These are phyloP conservation scores for Hsuehochloa calcarea DNA, from an alignment of 176 grass and related monocot genomes.

Conservation along the genomic window DNA sequence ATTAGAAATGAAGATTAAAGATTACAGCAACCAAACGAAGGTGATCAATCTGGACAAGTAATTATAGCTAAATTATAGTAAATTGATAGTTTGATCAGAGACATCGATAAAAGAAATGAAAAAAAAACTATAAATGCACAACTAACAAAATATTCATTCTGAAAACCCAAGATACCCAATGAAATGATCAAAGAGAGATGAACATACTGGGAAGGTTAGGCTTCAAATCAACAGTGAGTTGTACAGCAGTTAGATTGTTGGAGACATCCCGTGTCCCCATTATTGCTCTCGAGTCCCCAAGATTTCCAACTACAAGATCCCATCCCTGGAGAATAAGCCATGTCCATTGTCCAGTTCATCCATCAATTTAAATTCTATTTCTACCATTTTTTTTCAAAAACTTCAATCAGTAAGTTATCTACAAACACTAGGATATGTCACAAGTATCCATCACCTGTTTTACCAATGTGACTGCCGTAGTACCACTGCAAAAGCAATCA, in stretches of 20 bases:
- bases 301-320: conserved; percentile 95
- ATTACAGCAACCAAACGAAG: conserved; percentile 28
- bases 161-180: background rate
- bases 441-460: conserved; percentile 71
- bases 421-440: conserved; percentile 26
- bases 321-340: conserved; percentile 67
- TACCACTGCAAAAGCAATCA: conserved; percentile 98
- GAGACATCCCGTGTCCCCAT: conserved; percentile 73
- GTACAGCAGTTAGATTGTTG: conserved; percentile 89
- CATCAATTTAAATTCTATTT: conserved; percentile 25
- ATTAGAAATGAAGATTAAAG: conserved; percentile 27
- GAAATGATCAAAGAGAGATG: conserved; percentile 10
- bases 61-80: background rate
- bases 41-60: background rate
- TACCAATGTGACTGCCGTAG: conserved; percentile 87
- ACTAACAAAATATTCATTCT: background rate
- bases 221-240: conserved; percentile 98
- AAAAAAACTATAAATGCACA: background rate
- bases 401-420: conserved; percentile 4
- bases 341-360: conserved; percentile 35
- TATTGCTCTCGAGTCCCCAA: conserved; percentile 98
- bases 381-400: background rate
- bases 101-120: background rate
- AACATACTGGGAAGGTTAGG: conserved; percentile 95
- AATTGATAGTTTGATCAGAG: conserved; percentile 13